Conservation (phyloP, 192 early-diverging fungal genomes). For the Anaeromyces robustus region DNA sequence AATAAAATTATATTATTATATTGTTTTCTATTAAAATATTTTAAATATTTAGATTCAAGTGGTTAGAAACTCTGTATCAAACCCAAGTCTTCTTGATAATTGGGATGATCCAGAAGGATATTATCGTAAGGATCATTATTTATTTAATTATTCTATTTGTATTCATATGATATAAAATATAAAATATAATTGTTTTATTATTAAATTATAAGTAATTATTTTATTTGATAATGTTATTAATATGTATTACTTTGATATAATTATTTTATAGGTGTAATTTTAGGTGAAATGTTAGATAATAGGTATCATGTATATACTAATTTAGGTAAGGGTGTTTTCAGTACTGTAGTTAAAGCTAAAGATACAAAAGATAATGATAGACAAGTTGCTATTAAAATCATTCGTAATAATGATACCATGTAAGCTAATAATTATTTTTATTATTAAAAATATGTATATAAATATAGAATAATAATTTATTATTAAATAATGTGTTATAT, state of each 20-base stretch:
- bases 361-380: constrained; percentile 52
- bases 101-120: constrained; percentile 97
- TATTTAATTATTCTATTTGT: too few relatives aligned
- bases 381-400: constrained; percentile 89
- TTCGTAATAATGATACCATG: constrained; percentile 91
- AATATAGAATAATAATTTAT: background rate
- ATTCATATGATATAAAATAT: too few relatives aligned
- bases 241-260: too few relatives aligned
- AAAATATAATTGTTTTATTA: too few relatives aligned
- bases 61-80: constrained; percentile 17
- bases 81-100: constrained; percentile 56
- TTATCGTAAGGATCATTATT: too few relatives aligned
- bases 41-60: constrained; percentile 21
- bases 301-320: constrained; percentile 76
- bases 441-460: background rate
- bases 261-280: too few relatives aligned
- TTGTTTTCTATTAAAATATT: constrained; percentile 5
- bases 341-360: constrained; percentile 73
- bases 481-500: background rate
- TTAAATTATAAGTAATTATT: too few relatives aligned
- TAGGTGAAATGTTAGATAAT: constrained; percentile 69
- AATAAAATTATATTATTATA: too few relatives aligned
- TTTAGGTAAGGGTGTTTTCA: constrained; percentile 91
- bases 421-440: constrained; percentile 13
- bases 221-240: too few relatives aligned